Base-by-base conservation (phyloP, 306 rosid genomes). In the Phaseolus lunatus region DNA sequence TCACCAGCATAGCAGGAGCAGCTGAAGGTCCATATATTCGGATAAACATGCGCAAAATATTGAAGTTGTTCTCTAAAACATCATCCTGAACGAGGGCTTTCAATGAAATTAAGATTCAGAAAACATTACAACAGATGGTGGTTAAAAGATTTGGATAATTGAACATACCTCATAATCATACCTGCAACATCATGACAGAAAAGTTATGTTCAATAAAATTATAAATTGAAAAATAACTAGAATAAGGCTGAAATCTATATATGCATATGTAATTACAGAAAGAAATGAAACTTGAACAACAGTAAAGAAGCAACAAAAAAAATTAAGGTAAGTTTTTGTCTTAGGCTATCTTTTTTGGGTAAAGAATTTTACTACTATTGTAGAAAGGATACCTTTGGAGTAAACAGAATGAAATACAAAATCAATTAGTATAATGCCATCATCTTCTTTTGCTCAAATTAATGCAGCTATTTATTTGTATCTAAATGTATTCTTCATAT, bases 101-200 rank as follows among this genome's bases (percentile, higher is more conserved):
- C 31, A 9, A 67, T 83, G 50, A 37, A 71, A 64, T 69, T 49
- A 47, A 66, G 48, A 83, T 77, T 52, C 56, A 26, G 26, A 73
- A 61, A 52, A 58, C 50, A 67, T 5, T 29, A 58, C 49, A 48
- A 6, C 61, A 5, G 41, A 53, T 26, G 24, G 54, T 29, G 57
- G 77, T 73, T 52, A 47, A 68, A 56, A 56, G 72, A 52, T 61
- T 41, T 18, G 65, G 68, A 78, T 20, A 16, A 14, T 19, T 52
- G 75, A 81, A 75, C 86, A 86, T 80, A 89, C 98, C 95, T 94
- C 98, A 35, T 94, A 92, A 88, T 94, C 98, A 87, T 90, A 92
- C 90, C 98, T 94, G 86, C 83, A 78, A 76, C 31, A 76, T 67
- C 76, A 66, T 26, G 56, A 75, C 84, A 33, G 50, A 56, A 80